A percentile compares a stretch with the other conserved stretches of the same genome.
Evolutionary conservation across 75 land plant species (phyloP).

Genomic region (Pseudotsuga menziesii): DNA sequence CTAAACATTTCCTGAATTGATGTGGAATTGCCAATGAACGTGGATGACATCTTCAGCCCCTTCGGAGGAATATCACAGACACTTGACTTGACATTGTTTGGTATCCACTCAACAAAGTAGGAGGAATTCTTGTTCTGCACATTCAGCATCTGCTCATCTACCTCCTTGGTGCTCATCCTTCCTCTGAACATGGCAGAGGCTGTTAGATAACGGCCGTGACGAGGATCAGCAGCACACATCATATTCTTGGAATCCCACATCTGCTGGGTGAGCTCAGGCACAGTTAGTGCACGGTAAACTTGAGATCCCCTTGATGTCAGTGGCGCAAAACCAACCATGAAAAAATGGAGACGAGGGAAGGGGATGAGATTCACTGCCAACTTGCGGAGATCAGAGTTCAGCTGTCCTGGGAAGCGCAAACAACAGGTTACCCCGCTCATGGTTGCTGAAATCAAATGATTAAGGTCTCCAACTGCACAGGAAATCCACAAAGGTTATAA

Average conservation of each 20-base stretch:
- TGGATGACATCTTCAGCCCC: constrained; percentile 36
- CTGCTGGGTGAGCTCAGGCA: constrained; percentile 51
- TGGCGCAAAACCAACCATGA: constrained; percentile 47
- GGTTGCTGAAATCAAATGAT: constrained; percentile 37
- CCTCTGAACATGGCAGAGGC: constrained; percentile 45
- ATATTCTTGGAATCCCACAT: constrained; percentile 70
- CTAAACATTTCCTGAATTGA: constrained; percentile 48
- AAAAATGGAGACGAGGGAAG: constrained; percentile 48
- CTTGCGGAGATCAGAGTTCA: constrained; percentile 46
- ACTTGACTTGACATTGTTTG: constrained; percentile 44
- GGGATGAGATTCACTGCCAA: constrained; percentile 44
- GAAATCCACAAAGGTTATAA: too few relatives aligned
- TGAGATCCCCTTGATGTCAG: constrained; percentile 48
- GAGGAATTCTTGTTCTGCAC: constrained; percentile 52
- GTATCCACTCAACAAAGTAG: constrained; percentile 46
- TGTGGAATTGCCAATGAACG: constrained; percentile 30
- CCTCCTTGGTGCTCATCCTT: constrained; percentile 35
- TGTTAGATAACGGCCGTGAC: constrained; percentile 44
- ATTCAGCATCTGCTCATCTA: constrained; percentile 43
- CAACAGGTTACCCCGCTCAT: constrained; percentile 49
- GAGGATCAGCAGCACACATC: constrained; percentile 57
- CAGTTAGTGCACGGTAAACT: constrained; percentile 46
- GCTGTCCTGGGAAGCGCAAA: constrained; percentile 44
- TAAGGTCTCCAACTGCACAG: constrained; percentile 27
- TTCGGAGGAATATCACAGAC: constrained; percentile 40